Conservation (phyloP, 1,284 basidiomycete species). For the Pulveroboletus sp. region DNA sequence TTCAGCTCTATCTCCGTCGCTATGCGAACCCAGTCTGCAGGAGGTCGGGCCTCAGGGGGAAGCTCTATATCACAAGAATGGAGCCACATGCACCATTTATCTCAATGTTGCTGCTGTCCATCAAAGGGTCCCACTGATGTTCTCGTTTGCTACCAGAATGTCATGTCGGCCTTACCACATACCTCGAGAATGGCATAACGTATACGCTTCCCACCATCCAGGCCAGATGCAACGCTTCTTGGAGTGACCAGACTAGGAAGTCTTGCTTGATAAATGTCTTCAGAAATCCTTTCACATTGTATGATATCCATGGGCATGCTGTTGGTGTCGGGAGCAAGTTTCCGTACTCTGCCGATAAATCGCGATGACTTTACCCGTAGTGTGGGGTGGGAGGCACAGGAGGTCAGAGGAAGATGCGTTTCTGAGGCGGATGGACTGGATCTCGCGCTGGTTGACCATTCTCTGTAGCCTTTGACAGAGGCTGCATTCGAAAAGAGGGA, state of each 20-base stretch:
- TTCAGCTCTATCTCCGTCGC: conserved; percentile 91
- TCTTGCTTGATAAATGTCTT: conserved; percentile 66
- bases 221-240: conserved; percentile 60
- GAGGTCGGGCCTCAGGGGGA: conserved; percentile 11
- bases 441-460: conserved; percentile 65
- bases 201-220: conserved; percentile 64
- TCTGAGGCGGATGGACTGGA: conserved; percentile 44
- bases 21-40: conserved; percentile 83
- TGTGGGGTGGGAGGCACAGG: conserved; percentile 46
- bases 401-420: conserved; percentile 1
- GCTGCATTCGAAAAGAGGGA: conserved; percentile 75
- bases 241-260: conserved; percentile 79
- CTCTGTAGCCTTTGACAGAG: conserved; percentile 71
- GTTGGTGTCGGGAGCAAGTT: conserved; percentile 38
- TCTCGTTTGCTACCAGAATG: conserved; percentile 7
- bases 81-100: conserved; percentile 55
- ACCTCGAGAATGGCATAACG: conserved; percentile 82
- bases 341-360: conserved; percentile 55
- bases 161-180: conserved; percentile 22
- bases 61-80: background rate
- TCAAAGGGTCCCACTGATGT: conserved; percentile 76
- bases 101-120: conserved; percentile 88
- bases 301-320: conserved; percentile 37
- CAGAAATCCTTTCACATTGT: conserved; percentile 52
- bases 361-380: conserved; percentile 71